Percentiles rank a stretch among this genome's conserved stretches.
phyloP scores from a whole-genome alignment of 1,139 yeast genomes.

The Kodamaea derodonti region DNA sequence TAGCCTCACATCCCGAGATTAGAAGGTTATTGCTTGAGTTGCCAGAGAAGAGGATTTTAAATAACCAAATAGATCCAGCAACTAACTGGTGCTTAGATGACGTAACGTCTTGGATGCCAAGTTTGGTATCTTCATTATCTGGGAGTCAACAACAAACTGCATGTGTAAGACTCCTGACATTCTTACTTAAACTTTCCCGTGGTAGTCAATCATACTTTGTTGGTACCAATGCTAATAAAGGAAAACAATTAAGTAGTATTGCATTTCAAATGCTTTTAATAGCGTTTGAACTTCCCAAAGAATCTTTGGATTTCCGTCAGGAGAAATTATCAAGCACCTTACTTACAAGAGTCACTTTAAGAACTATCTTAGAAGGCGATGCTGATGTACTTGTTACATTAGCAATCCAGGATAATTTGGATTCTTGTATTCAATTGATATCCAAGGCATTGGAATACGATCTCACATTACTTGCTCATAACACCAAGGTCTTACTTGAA shows the following conservation, averaged over 20 bases:
- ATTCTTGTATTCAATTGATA: conserved; percentile 35
- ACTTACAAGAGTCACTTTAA: conserved; percentile 28
- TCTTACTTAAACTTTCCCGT: conserved; percentile 24
- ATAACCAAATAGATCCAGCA: not conserved
- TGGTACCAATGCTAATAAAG: not conserved
- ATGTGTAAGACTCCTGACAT: conserved; percentile 36
- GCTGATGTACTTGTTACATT: conserved; percentile 20
- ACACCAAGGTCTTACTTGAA: conserved; percentile 41
- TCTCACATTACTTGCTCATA: conserved; percentile 51
- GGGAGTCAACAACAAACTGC: conserved; percentile 40
- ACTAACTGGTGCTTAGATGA: conserved; percentile 22
- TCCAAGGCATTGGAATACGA: conserved; percentile 52
- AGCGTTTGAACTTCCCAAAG: conserved; percentile 16
- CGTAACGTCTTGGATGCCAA: conserved; percentile 39
- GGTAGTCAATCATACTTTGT: not conserved
- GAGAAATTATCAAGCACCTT: conserved; percentile 19
- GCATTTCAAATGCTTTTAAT: conserved; percentile 13
- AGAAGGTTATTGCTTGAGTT: conserved; percentile 16
- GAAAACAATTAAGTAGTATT: conserved; percentile 6
- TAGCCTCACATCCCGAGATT: conserved; percentile 42
- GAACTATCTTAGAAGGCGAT: conserved; percentile 33
- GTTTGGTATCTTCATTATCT: conserved; percentile 31
- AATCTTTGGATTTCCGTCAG: conserved; percentile 13
- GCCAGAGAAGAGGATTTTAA: not conserved
- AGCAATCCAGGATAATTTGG: conserved; percentile 17